Conservation (phyloP, 352 stramenopile species). For the Thraustochytrium sp. region DNA sequence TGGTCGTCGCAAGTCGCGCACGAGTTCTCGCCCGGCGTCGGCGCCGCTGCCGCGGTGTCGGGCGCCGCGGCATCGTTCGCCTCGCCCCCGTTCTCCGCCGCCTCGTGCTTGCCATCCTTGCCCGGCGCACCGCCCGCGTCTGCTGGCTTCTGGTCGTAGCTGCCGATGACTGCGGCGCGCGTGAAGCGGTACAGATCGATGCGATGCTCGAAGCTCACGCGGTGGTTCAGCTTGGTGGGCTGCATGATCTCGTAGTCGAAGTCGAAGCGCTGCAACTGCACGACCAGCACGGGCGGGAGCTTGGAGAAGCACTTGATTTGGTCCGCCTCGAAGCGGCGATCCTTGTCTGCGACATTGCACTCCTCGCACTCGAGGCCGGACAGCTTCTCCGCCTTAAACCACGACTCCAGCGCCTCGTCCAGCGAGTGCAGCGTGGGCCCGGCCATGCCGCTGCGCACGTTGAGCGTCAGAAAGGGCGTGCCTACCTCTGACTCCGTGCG, state of each 20-base stretch:
- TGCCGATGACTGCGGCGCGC: neutral
- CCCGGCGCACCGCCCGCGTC: no score
- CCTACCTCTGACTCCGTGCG: constrained; percentile 32
- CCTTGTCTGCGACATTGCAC: constrained; percentile 93
- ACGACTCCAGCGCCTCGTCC: constrained; percentile 88
- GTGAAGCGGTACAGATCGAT: constrained; percentile 38
- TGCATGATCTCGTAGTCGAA: constrained; percentile 98
- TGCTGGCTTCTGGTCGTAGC: neutral
- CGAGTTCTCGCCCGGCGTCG: neutral
- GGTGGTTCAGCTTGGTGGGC: constrained; percentile 87
- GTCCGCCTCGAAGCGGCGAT: constrained; percentile 86
- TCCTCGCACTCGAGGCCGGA: constrained; percentile 93
- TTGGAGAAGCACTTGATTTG: constrained; percentile 46
- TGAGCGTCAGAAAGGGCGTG: constrained; percentile 57
- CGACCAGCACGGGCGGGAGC: constrained; percentile 91
- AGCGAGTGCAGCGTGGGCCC: constrained; percentile 53
- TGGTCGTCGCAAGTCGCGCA: neutral
- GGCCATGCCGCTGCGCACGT: constrained; percentile 65
- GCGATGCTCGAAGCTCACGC: constrained; percentile 37
- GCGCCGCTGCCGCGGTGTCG: neutral
- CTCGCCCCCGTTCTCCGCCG: no score
- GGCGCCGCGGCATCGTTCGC: neutral
- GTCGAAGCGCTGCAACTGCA: constrained; percentile 99
- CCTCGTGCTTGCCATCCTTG: no score
- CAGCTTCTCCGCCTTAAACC: constrained; percentile 99